Percentiles rank a stretch among this genome's conserved stretches.
phyloP scores from a whole-genome alignment of 805 yeast genomes.

The Cyberlindnera samutprakarnensis region DNA sequence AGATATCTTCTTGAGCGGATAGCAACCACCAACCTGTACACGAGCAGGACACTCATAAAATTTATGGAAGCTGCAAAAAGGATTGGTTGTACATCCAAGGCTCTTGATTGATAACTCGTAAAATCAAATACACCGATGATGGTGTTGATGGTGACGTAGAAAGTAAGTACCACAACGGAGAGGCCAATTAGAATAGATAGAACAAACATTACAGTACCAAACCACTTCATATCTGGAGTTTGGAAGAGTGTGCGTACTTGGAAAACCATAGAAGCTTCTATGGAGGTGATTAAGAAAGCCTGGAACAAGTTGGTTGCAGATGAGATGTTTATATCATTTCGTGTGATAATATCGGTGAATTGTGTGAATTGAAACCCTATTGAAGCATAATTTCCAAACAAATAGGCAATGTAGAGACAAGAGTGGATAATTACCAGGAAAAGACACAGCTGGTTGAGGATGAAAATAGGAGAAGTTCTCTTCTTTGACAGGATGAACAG shows the following conservation, averaged over 20 bases:
- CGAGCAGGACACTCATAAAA: conserved; percentile 51
- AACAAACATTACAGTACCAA: conserved; percentile 33
- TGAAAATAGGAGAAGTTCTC: conserved; percentile 60
- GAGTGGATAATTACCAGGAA: conserved; percentile 51
- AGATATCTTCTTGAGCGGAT: conserved; percentile 63
- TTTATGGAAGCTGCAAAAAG: conserved; percentile 64
- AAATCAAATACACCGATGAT: conserved; percentile 28
- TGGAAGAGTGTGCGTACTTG: conserved; percentile 70
- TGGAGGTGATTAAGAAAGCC: conserved; percentile 47
- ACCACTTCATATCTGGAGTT: conserved; percentile 36
- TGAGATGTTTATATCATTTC: conserved; percentile 36
- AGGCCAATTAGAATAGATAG: conserved; percentile 39
- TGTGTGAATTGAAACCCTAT: conserved; percentile 40
- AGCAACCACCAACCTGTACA: conserved; percentile 61
- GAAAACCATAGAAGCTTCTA: conserved; percentile 60
- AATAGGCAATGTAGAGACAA: conserved; percentile 46
- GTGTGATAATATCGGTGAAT: conserved; percentile 32
- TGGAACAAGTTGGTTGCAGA: conserved; percentile 58
- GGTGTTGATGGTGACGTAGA: conserved; percentile 41
- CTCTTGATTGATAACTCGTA: conserved; percentile 27
- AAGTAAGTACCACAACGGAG: conserved; percentile 51
- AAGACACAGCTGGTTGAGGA: conserved; percentile 61
- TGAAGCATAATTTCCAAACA: conserved; percentile 44
- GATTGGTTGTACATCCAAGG: conserved; percentile 47
- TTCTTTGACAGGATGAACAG: conserved; percentile 44